These are phyloP conservation scores for Pelargonium australe DNA, from an alignment of 441 rosid genomes.

Conservation along the genomic window DNA sequence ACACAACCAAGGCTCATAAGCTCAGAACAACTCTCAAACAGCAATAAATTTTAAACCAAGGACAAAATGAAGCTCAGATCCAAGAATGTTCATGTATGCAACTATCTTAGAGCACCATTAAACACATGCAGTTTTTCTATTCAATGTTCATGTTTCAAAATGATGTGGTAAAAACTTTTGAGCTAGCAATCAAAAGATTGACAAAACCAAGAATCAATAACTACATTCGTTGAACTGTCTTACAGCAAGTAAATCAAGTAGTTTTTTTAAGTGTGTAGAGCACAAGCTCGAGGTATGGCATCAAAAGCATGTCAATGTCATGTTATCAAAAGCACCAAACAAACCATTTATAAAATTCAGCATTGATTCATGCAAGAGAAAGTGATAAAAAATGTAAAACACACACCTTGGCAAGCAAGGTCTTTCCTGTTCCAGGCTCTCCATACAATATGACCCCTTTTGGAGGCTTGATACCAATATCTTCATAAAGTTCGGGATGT, in stretches of 20 bases:
- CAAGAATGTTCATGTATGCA: not conserved
- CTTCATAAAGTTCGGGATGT: slow-evolving; percentile 93
- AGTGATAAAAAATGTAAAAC: too few species aligned
- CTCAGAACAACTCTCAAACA: not conserved
- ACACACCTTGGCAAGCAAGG: slow-evolving; percentile 77
- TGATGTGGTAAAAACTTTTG: not conserved
- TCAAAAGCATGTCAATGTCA: too few species aligned
- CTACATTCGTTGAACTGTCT: not conserved
- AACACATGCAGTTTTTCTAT: too few species aligned
- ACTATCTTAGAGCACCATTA: not conserved
- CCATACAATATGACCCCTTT: slow-evolving; percentile 95
- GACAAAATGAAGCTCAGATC: not conserved
- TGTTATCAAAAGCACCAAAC: too few species aligned
- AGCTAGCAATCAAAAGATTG: not conserved
- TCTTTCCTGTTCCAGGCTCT: slow-evolving; percentile 95
- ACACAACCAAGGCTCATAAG: not conserved
- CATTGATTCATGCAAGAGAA: too few species aligned
- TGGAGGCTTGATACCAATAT: slow-evolving; percentile 91
- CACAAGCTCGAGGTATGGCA: too few species aligned
- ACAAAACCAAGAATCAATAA: not conserved
- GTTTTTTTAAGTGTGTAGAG: too few species aligned
- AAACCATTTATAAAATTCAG: too few species aligned
- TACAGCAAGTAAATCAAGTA: too few species aligned
- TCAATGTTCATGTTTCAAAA: not conserved
- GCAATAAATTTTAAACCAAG: not conserved